A percentile compares a stretch with the other conserved stretches of the same genome.
These are phyloP conservation scores for Sphagnum magellanicum DNA, from an alignment of 228 moss, liverwort and hornwort species.

Conservation along the genomic window DNA sequence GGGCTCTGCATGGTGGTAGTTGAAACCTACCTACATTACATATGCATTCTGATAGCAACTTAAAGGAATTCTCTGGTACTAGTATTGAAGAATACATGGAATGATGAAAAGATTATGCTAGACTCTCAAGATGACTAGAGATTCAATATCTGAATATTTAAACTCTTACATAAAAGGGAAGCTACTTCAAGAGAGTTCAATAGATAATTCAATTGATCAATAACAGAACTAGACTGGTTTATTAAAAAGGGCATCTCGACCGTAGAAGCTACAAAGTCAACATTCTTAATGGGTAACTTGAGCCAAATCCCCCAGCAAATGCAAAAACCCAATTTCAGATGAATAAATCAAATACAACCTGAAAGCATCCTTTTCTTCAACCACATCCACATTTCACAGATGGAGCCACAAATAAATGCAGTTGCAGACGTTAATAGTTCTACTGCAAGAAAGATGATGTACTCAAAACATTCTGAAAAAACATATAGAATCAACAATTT, in stretches of 20 bases:
- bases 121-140: too few relatives aligned
- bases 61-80: neutral
- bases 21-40: conserved; percentile 38
- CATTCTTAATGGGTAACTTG: conserved; percentile 23
- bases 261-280: conserved; percentile 34
- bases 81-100: neutral
- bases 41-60: too few relatives aligned
- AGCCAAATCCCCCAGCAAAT: conserved; percentile 34
- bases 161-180: too few relatives aligned
- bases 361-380: neutral
- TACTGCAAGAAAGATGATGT: too few relatives aligned
- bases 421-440: too few relatives aligned
- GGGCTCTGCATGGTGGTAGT: conserved; percentile 43
- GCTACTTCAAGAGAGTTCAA: neutral
- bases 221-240: too few relatives aligned
- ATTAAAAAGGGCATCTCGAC: conserved; percentile 18
- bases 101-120: neutral
- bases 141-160: neutral
- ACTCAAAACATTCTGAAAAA: too few relatives aligned
- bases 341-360: neutral
- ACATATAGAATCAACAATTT: too few relatives aligned
- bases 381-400: neutral
- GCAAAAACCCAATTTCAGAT: neutral
- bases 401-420: neutral
- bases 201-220: neutral